Evolutionary conservation across 306 rosid genomes (phyloP).

Genomic region (Cucumis cinereus): DNA sequence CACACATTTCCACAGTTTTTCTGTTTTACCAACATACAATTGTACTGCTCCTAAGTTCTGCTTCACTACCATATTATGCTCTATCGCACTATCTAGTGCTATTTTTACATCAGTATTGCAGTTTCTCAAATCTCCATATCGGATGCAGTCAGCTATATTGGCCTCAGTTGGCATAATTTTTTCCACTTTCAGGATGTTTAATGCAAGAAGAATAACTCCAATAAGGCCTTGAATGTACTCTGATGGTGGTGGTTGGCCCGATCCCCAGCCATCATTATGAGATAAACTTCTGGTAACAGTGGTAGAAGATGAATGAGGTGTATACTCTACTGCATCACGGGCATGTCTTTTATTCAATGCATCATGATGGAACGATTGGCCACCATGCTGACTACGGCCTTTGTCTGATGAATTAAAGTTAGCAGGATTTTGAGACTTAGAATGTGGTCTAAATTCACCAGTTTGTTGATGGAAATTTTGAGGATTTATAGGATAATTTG

Average conservation of each 20-base stretch:
- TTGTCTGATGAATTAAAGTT: constrained; percentile 33
- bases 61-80: constrained; percentile 37
- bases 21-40: constrained; percentile 45
- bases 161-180: constrained; percentile 56
- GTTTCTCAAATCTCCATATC: constrained; percentile 49
- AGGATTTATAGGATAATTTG: constrained; percentile 26
- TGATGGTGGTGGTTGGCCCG: constrained; percentile 65
- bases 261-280: constrained; percentile 58
- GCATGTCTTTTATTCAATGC: constrained; percentile 29
- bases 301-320: constrained; percentile 19
- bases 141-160: constrained; percentile 55
- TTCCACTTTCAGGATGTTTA: constrained; percentile 49
- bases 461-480: constrained; percentile 24
- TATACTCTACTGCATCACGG: constrained; percentile 29
- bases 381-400: constrained; percentile 31
- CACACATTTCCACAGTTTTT: constrained; percentile 56
- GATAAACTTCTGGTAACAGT: constrained; percentile 24
- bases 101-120: constrained; percentile 38
- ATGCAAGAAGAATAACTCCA: constrained; percentile 44
- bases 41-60: constrained; percentile 36
- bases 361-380: constrained; percentile 31
- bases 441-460: constrained; percentile 41
- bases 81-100: constrained; percentile 54
- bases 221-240: constrained; percentile 52
- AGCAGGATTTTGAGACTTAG: constrained; percentile 19